Evolutionary conservation across 2,329 filamentous ascomycete genomes (phyloP).

Genomic region (Penicillium fuscoglaucum): DNA sequence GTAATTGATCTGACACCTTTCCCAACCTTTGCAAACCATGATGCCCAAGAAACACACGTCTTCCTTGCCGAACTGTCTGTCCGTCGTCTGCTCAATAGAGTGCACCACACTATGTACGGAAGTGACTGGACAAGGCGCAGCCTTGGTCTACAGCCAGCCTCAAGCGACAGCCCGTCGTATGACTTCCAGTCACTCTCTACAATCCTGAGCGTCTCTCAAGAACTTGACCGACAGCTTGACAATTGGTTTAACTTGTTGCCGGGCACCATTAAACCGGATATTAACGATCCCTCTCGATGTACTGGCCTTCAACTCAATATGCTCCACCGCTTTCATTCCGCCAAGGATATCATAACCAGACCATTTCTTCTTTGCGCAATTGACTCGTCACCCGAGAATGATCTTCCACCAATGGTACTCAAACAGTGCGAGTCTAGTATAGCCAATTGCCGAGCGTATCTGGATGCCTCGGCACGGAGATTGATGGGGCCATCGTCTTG

Average conservation of each 20-base stretch:
- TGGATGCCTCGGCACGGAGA: constrained; percentile 3
- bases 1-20: constrained; percentile 10
- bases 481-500: constrained; percentile 1
- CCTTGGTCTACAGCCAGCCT: constrained; percentile 6
- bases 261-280: constrained; percentile 4
- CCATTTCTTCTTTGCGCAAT: constrained; percentile 10
- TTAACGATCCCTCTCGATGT: constrained; percentile 3
- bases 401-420: constrained; percentile 6
- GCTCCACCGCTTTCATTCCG: constrained; percentile 9
- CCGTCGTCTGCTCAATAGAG: constrained; percentile 5
- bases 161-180: constrained; percentile 8
- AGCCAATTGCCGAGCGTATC: constrained; percentile 4
- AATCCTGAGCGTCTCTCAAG: constrained; percentile 7
- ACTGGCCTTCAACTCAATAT: constrained; percentile 9
- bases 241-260: constrained; percentile 5
- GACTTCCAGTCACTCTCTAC: constrained; percentile 9
- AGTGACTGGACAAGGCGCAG: constrained; percentile 8
- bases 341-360: constrained; percentile 9
- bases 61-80: constrained; percentile 8
- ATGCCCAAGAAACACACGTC: constrained; percentile 6
- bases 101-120: constrained; percentile 9
- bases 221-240: constrained; percentile 3
- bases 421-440: constrained; percentile 8
- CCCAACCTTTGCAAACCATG: background rate
- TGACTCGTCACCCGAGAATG: background rate